These are phyloP conservation scores for Fusarium veterinarium DNA, from an alignment of 2,329 filamentous ascomycete genomes.

Conservation along the genomic window DNA sequence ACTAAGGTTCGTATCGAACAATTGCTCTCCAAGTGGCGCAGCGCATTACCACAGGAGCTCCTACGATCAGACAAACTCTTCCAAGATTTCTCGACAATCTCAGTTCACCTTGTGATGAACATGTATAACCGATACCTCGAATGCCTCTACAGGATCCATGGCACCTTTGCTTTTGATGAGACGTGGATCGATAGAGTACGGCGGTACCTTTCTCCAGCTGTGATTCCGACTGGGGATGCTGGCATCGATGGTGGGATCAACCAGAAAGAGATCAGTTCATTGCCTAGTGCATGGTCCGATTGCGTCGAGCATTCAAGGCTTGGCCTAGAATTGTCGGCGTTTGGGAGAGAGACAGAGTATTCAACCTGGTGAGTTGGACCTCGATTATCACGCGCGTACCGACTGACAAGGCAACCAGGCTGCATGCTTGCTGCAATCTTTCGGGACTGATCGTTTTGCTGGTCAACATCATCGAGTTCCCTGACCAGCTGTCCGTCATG, in stretches of 20 bases:
- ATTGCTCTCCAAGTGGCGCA: neutral
- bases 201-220: neutral
- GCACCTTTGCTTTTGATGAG: neutral
- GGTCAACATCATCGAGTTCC: slow-evolving; percentile 28
- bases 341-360: neutral
- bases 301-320: neutral
- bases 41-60: rapidly evolving
- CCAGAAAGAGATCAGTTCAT: neutral
- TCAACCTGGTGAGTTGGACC: neutral
- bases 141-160: neutral
- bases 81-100: neutral
- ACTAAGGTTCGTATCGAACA: neutral
- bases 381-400: no score
- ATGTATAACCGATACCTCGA: neutral
- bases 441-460: slow-evolving; percentile 19
- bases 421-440: slow-evolving; percentile 17
- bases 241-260: neutral
- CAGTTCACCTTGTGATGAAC: neutral
- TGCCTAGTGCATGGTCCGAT: neutral
- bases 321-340: neutral
- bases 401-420: no score
- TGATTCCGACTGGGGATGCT: neutral
- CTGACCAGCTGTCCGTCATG: neutral
- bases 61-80: neutral
- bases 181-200: neutral